Evolutionary conservation across 305 asterid species (phyloP).

Genomic region (Fraxinus paxiana): DNA sequence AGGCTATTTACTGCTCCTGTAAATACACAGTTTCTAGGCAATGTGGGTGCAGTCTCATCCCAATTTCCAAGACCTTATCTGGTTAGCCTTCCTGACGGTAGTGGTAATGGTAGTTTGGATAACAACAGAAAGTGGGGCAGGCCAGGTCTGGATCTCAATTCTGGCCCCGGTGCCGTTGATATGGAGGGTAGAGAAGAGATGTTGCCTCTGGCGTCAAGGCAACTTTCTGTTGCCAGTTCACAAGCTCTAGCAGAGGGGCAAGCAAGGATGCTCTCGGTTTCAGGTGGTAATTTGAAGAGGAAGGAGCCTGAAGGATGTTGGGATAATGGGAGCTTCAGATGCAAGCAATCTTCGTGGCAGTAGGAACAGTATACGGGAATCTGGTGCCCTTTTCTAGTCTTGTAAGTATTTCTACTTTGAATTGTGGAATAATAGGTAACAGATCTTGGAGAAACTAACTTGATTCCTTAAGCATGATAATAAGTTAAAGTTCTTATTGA

Average conservation of each 20-base stretch:
- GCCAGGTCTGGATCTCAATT: slow-evolving; percentile 53
- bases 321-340: slow-evolving; percentile 46
- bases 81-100: slow-evolving; percentile 36
- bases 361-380: slow-evolving; percentile 24
- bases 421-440: slow-evolving; percentile 8
- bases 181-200: slow-evolving; percentile 41
- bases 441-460: not conserved
- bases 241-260: slow-evolving; percentile 45
- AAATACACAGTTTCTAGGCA: slow-evolving; percentile 43
- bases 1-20: slow-evolving; percentile 37
- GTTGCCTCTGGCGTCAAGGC: slow-evolving; percentile 27
- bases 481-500: not conserved
- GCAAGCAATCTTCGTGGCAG: slow-evolving; percentile 52
- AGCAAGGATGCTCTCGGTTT: slow-evolving; percentile 35
- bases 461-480: not conserved
- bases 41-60: slow-evolving; percentile 35
- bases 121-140: slow-evolving; percentile 44
- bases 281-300: slow-evolving; percentile 46
- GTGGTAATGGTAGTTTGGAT: slow-evolving; percentile 29
- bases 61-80: slow-evolving; percentile 50
- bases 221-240: slow-evolving; percentile 33
- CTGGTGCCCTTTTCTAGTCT: slow-evolving; percentile 10
- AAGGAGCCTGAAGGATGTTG: slow-evolving; percentile 55
- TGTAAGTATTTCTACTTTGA: slow-evolving; percentile 29
- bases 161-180: slow-evolving; percentile 48